Percentiles rank a stretch among this genome's conserved stretches.
phyloP scores from a whole-genome alignment of 2,329 filamentous ascomycete species.

The Paracoccidioides brasiliensis region DNA sequence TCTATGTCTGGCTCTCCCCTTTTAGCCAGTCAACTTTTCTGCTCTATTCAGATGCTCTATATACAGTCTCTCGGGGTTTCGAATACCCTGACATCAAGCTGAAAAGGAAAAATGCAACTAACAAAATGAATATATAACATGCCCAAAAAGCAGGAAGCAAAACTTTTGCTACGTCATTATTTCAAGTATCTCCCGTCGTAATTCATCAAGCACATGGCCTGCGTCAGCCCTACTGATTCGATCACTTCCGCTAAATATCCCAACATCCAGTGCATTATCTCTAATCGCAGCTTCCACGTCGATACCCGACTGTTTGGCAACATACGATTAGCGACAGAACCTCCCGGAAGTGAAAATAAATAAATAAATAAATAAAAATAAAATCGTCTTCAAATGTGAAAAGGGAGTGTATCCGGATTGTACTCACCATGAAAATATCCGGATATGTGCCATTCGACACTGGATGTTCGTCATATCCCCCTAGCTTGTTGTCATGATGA shows the following conservation, averaged over 20 bases:
- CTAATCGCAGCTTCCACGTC: slow-evolving; percentile 43
- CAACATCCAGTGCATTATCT: slow-evolving; percentile 38
- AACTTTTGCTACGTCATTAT: neutral
- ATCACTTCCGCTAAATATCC: slow-evolving; percentile 37
- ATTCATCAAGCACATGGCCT: slow-evolving; percentile 8
- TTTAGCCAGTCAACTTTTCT: too few relatives aligned
- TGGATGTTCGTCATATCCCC: too few relatives aligned
- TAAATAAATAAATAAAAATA: neutral
- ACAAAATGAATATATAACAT: too few relatives aligned
- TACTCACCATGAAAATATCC: slow-evolving; percentile 13
- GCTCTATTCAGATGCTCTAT: neutral
- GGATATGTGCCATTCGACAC: neutral
- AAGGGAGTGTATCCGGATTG: neutral
- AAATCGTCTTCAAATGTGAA: neutral
- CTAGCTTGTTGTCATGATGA: too few relatives aligned
- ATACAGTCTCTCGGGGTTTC: too few relatives aligned
- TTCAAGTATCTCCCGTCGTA: slow-evolving; percentile 11
- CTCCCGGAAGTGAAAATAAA: neutral
- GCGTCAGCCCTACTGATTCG: slow-evolving; percentile 7
- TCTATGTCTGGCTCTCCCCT: neutral
- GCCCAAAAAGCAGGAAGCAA: neutral
- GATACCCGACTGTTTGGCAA: slow-evolving; percentile 33
- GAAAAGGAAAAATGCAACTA: too few relatives aligned
- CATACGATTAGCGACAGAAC: neutral
- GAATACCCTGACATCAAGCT: too few relatives aligned